These are phyloP conservation scores for Blastobotrys serpentis DNA, from an alignment of 1,139 yeast species.

Conservation along the genomic window DNA sequence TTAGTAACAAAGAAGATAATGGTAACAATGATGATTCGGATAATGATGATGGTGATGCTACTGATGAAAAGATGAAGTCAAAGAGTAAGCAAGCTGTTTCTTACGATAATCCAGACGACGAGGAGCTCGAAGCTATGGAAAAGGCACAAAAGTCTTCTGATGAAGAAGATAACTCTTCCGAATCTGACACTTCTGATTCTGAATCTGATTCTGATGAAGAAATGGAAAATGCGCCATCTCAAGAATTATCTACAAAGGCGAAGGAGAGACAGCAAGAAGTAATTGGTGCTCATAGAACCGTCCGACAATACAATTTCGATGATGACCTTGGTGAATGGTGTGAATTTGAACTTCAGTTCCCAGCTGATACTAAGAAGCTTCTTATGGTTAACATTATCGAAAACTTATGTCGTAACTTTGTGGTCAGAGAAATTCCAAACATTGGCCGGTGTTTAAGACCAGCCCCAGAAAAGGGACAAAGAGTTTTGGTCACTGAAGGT, in stretches of 20 bases:
- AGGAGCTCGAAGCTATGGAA: conserved; percentile 83
- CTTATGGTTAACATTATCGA: conserved; percentile 97
- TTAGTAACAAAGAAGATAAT: conserved; percentile 27
- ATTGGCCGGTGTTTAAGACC: conserved; percentile 95
- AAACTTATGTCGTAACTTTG: conserved; percentile 83
- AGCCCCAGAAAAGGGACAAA: conserved; percentile 54
- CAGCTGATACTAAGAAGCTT: conserved; percentile 85
- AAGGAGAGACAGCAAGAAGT: conserved; percentile 85
- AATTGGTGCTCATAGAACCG: conserved; percentile 65
- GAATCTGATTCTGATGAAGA: conserved; percentile 32
- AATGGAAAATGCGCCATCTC: conserved; percentile 14
- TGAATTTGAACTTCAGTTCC: conserved; percentile 78
- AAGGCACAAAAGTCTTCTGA: conserved; percentile 51
- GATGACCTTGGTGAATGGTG: conserved; percentile 91
- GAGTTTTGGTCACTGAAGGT: conserved; percentile 92
- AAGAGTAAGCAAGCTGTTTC: conserved; percentile 84
- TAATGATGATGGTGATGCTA: conserved; percentile 62
- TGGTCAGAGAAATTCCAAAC: conserved; percentile 86
- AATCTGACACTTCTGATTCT: conserved; percentile 35
- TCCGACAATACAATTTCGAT: conserved; percentile 83
- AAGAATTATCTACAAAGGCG: conserved; percentile 55
- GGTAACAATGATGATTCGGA: conserved; percentile 36
- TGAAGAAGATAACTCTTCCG: conserved; percentile 35
- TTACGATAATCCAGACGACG: conserved; percentile 93
- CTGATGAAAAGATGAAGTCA: conserved; percentile 60